Base-by-base conservation (phyloP, 169 alveolate genomes). In the Cyclospora cayetanensis region DNA sequence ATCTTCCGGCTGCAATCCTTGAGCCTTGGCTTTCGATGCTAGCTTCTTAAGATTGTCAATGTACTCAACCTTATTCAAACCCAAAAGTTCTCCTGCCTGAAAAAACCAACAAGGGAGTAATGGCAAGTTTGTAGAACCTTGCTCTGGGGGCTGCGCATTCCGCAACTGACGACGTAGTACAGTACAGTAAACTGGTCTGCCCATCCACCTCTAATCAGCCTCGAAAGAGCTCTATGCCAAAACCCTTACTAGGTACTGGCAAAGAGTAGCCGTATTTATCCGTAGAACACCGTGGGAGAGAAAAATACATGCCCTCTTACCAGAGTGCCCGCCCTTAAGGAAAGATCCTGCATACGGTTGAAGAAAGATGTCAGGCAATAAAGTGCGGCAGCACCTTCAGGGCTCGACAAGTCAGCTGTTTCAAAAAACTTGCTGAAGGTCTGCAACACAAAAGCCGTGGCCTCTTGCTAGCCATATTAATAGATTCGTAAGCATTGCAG, bases 311-410 rank as follows among this genome's bases (percentile, higher is more conserved):
- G 43, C 11, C 3, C n/a, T 18, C 93, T 89, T 55, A 89, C 93
- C 88, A 89, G 12, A 29, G 84, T 89, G 83, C 90, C 41, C 72
- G 93, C 93, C 25, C 89, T 41, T 37, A 89, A 39, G 25, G 82
- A 76, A 29, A 89, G 74, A 65, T 50, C 63, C 39, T 89, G 93
- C 53, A 89, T 15, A 41, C 93, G 93, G 53, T 72, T 76, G 89
- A 80, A 89, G 82, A 89, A 89, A n/a, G 87, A 80, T n/a, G 93
- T 76, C 74, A 89, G 65, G 89, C 93, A 89, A 37, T 72, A 72
- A 12, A 89, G 89, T 31, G 72, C 88, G 0, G 88, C 88, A 31
- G 88, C 72, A 25, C 88, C 88, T 39, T 79, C 88, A 50, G 88
- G 41, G 43, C 72, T 79, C 20, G 88, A 42, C 37, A 79, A 46